Evolutionary conservation across 2,329 filamentous ascomycete genomes (phyloP), one percentile per base, ranked within the genome.

Genomic region (Aspergillus tamarii): DNA sequence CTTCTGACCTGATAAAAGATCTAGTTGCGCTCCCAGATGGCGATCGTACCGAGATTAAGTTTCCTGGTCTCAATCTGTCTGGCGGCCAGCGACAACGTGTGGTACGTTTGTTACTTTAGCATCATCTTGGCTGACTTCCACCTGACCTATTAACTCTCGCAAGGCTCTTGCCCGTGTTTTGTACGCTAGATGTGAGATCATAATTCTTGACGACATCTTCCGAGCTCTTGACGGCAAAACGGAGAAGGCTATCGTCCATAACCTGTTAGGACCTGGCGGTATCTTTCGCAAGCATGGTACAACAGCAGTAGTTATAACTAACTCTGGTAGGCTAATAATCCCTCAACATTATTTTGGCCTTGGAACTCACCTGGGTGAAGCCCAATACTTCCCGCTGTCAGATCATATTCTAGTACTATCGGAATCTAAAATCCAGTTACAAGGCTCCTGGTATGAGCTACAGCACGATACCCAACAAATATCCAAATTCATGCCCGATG

Each of bases 111-210:
- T 26, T 8, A 2, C 14, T 16, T 16, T 4, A 36, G 5, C 14
- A 16, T 36, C 14, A 16, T 16, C 0, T 2, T 7, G 14, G 16
- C 34, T 14, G 12, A 5, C 14, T 6, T 36, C 12, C 12, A 36
- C 34, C 34, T 36, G 12, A 36, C 12, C 28, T 26, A 14, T 6
- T 26, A 14, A 36, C 12, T 14, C 3, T 16, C 1, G 21, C 6
- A 48, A 61, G 60, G 60, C 60, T 6, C 54, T 62, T 4, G 60
- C 60, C 23, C 60, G 60, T 5, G 60, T 34, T 6, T 19, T 62
- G 4, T 62, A 41, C 11, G 56, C 54, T 2, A 32, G 55, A 32
- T 43, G 19, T 8, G 43, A 52, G 32, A 23, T 53, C 7, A 7
- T 62, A 0, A 11, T 62, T 2, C 54, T 62, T 3, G 60, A 62